Conservation (phyloP, 2,329 filamentous ascomycete species). For the Biscogniauxia sp. region DNA sequence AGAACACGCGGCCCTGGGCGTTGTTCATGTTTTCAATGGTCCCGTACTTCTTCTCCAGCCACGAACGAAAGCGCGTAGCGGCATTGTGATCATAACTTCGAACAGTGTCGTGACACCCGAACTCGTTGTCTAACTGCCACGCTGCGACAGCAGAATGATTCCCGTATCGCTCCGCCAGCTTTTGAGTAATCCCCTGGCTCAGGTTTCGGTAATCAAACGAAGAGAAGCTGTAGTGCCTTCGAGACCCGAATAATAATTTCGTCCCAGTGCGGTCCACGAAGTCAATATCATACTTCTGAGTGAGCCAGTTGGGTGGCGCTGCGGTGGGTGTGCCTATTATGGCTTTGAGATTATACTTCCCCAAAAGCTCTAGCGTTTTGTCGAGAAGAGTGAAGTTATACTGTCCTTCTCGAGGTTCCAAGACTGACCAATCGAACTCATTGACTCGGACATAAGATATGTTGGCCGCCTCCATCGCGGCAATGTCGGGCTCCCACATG, state of each 20-base stretch:
- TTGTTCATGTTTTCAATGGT: conserved; percentile 21
- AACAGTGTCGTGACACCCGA: conserved; percentile 22
- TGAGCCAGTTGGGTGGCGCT: conserved; percentile 20
- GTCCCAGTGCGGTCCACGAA: conserved; percentile 24
- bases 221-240: conserved; percentile 24
- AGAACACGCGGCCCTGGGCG: conserved; percentile 23
- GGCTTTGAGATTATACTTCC: conserved; percentile 19
- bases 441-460: conserved; percentile 23
- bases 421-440: conserved; percentile 23
- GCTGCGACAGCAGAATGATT: conserved; percentile 14
- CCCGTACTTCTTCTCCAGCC: conserved; percentile 22
- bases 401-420: conserved; percentile 18
- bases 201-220: conserved; percentile 21
- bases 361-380: conserved; percentile 16
- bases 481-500: conserved; percentile 21
- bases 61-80: conserved; percentile 17
- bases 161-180: conserved; percentile 22
- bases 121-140: conserved; percentile 27
- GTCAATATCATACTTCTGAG: conserved; percentile 18
- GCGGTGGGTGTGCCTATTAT: conserved; percentile 24
- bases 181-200: conserved; percentile 22
- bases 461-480: conserved; percentile 20
- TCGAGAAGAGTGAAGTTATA: conserved; percentile 24
- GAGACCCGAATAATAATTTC: conserved; percentile 21
- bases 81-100: conserved; percentile 21